These are phyloP conservation scores for Mortierella antarctica DNA, from an alignment of 192 early-diverging fungal genomes.

Conservation along the genomic window DNA sequence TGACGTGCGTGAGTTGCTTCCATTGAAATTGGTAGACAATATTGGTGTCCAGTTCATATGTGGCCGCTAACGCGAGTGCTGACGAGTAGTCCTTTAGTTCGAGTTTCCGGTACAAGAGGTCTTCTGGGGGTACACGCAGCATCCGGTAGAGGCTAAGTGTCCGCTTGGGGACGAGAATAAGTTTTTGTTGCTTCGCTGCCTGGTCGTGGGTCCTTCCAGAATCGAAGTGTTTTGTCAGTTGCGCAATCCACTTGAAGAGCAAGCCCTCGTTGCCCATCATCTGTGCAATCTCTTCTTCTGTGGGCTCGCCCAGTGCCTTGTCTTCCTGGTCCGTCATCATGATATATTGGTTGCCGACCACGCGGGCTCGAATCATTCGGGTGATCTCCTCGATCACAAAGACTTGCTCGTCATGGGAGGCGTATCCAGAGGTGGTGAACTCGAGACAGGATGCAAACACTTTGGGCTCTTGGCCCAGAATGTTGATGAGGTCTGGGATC, in stretches of 20 bases:
- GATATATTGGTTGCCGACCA: slow-evolving; percentile 49
- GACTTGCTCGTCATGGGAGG: slow-evolving; percentile 44
- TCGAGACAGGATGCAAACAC: slow-evolving; percentile 57
- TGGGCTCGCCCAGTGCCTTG: slow-evolving; percentile 41
- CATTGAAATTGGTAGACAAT: slow-evolving; percentile 73
- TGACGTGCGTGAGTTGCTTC: slow-evolving; percentile 39
- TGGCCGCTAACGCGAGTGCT: slow-evolving; percentile 66
- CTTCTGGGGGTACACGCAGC: slow-evolving; percentile 58
- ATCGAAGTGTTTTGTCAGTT: slow-evolving; percentile 28
- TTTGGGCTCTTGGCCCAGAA: slow-evolving; percentile 56
- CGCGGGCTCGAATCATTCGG: slow-evolving; percentile 52
- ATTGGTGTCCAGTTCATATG: slow-evolving; percentile 66
- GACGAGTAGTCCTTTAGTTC: slow-evolving; percentile 61
- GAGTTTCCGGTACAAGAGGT: slow-evolving; percentile 65
- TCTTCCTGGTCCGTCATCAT: slow-evolving; percentile 49
- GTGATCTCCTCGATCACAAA: slow-evolving; percentile 57
- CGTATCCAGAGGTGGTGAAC: slow-evolving; percentile 44
- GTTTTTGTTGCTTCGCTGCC: slow-evolving; percentile 42
- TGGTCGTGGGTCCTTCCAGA: slow-evolving; percentile 2
- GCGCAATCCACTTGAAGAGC: slow-evolving; percentile 41
- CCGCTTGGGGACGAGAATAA: slow-evolving; percentile 47
- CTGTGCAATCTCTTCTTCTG: slow-evolving; percentile 44
- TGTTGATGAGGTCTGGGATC: slow-evolving; percentile 57
- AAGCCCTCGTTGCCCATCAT: slow-evolving; percentile 48
- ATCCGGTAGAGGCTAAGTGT: slow-evolving; percentile 48